Evolutionary conservation across 73 alveolate genomes (phyloP).

Genomic region (Tetrahymena malaccensis): DNA sequence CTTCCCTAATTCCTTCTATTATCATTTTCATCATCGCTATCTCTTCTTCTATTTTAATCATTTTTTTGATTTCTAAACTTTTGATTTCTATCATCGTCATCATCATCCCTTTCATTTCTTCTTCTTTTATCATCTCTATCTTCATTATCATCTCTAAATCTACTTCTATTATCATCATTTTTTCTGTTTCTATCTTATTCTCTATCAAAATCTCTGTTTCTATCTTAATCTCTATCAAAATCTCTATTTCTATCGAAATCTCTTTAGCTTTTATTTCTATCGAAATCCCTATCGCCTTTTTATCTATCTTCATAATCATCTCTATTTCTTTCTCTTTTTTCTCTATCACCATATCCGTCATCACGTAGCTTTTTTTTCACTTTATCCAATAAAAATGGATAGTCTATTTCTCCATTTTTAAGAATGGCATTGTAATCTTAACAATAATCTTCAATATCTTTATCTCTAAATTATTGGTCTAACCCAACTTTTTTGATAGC

Average conservation of each 20-base stretch:
- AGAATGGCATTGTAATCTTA: not conserved
- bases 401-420: not conserved
- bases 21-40: not conserved
- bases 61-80: not conserved
- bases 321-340: not conserved
- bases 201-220: not conserved
- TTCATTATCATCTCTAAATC: not conserved
- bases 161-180: not conserved
- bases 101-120: not conserved
- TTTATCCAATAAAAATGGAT: not conserved
- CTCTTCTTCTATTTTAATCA: not conserved
- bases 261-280: not conserved
- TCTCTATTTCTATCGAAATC: not conserved
- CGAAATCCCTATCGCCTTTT: not conserved
- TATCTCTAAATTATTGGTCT: not conserved
- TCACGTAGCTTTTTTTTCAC: not conserved
- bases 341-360: not conserved
- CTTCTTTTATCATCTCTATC: not conserved
- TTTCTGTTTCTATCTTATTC: not conserved
- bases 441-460: not conserved
- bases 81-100: not conserved
- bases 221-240: not conserved
- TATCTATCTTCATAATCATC: not conserved
- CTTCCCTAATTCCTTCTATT: not conserved
- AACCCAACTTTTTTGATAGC: not conserved